Conservation (phyloP, 148 eudicot species). For the Rhododendron simsii region DNA sequence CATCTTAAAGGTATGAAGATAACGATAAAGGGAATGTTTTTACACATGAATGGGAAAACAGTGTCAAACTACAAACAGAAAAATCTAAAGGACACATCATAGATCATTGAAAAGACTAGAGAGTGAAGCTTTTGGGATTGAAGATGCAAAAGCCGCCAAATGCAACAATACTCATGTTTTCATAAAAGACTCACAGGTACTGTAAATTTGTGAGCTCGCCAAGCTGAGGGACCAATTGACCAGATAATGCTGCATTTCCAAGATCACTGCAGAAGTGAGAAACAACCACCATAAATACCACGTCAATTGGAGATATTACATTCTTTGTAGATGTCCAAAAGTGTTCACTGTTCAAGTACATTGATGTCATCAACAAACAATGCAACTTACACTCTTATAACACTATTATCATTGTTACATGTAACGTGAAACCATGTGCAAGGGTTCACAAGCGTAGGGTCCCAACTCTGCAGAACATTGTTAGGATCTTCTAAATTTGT, state of each 20-base stretch:
- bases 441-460: slow-evolving; percentile 87
- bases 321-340: not conserved
- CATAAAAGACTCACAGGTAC: slow-evolving; percentile 41
- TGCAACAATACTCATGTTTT: not conserved
- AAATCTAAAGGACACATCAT: not conserved
- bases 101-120: not conserved
- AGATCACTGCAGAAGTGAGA: slow-evolving; percentile 40
- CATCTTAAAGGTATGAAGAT: not conserved
- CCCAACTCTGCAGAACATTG: slow-evolving; percentile 83
- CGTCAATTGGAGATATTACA: not conserved
- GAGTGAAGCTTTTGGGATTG: not conserved
- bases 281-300: not conserved
- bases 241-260: slow-evolving; percentile 59
- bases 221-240: slow-evolving; percentile 49
- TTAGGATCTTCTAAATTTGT: slow-evolving; percentile 59
- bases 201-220: slow-evolving; percentile 51
- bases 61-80: not conserved
- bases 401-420: slow-evolving; percentile 70
- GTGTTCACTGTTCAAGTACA: too few species aligned
- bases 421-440: slow-evolving; percentile 95
- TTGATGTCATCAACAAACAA: not conserved
- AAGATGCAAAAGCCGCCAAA: not conserved
- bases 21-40: not conserved
- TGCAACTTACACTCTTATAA: slow-evolving; percentile 54
- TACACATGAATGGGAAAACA: not conserved